These are phyloP conservation scores for Carpinus fangiana DNA, from an alignment of 306 rosid species.

Conservation along the genomic window DNA sequence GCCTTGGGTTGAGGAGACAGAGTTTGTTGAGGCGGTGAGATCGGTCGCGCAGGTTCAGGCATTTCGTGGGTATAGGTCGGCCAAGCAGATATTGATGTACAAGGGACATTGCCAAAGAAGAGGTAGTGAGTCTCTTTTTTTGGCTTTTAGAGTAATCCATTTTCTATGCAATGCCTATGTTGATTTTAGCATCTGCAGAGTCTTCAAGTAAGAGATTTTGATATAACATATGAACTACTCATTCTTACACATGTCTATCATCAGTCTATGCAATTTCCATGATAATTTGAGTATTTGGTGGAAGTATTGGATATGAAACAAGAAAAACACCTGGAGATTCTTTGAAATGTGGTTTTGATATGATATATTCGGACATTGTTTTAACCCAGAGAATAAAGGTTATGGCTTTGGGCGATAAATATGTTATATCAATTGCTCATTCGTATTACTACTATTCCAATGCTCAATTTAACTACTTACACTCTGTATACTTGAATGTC, in stretches of 20 bases:
- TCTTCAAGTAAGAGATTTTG: neutral
- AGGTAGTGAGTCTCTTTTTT: conserved; percentile 16
- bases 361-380: neutral
- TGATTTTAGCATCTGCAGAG: neutral
- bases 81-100: conserved; percentile 25
- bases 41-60: conserved; percentile 36
- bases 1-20: conserved; percentile 30
- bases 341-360: neutral
- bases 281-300: neutral
- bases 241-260: no score
- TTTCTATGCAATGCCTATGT: neutral
- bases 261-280: no score
- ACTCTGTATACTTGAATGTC: no score
- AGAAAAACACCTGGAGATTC: no score
- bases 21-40: conserved; percentile 28
- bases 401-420: neutral
- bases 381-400: neutral
- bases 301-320: neutral
- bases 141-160: neutral
- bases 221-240: no score
- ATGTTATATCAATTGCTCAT: no score
- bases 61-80: conserved; percentile 27
- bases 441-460: no score
- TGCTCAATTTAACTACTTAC: no score
- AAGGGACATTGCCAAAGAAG: neutral